Evolutionary conservation across 441 rosid genomes (phyloP).

Genomic region (Jatropha multifida): DNA sequence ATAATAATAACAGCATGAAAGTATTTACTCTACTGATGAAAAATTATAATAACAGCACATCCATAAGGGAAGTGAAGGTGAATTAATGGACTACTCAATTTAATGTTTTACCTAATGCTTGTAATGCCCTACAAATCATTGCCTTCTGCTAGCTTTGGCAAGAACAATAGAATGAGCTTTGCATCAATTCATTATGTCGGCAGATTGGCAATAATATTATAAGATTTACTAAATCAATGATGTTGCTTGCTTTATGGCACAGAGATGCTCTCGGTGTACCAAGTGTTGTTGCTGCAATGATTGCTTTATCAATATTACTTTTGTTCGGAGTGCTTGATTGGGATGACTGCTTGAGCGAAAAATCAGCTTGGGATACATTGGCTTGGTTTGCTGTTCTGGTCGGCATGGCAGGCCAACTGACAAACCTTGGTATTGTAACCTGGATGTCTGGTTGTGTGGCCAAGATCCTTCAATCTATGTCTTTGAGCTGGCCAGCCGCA

Average conservation of each 20-base stretch:
- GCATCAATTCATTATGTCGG: neutral
- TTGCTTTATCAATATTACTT: conserved; percentile 82
- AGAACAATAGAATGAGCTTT: neutral
- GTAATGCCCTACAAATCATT: neutral
- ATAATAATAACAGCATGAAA: neutral
- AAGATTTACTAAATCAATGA: too few species aligned
- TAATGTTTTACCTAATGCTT: neutral
- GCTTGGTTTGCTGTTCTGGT: conserved; percentile 93
- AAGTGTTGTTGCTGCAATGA: conserved; percentile 95
- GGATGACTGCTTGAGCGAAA: conserved; percentile 93
- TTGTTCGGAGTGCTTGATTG: conserved; percentile 87
- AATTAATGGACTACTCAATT: neutral
- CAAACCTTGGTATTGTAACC: conserved; percentile 73
- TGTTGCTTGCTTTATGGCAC: conserved; percentile 23
- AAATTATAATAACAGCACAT: neutral
- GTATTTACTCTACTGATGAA: neutral
- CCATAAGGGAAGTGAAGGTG: neutral
- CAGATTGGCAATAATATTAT: neutral
- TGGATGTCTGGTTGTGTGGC: conserved; percentile 90
- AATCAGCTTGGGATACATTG: conserved; percentile 97
- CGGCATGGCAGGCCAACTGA: conserved; percentile 91
- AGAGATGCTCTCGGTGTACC: conserved; percentile 81
- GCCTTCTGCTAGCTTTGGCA: neutral
- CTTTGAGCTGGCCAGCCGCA: conserved; percentile 90
- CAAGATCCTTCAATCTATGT: conserved; percentile 56